Percentiles rank a stretch among this genome's conserved stretches.
phyloP scores from a whole-genome alignment of 2,329 filamentous ascomycete species.

The Bimuria novae-zelandiae region DNA sequence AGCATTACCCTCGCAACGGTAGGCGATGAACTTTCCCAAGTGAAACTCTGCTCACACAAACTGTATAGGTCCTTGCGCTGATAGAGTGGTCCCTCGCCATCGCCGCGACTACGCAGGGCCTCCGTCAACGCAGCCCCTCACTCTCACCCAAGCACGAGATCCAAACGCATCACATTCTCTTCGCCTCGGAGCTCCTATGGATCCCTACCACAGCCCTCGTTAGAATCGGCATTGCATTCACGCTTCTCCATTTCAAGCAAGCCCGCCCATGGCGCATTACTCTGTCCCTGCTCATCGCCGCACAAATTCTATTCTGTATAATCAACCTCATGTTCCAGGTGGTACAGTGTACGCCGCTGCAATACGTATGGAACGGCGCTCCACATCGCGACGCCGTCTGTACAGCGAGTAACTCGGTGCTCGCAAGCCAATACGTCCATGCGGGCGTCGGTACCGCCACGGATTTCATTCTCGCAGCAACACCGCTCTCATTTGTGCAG shows the following conservation, averaged over 20 bases:
- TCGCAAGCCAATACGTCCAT: slow-evolving; percentile 19
- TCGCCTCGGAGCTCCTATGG: slow-evolving; percentile 17
- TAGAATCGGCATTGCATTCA: slow-evolving; percentile 29
- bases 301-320: slow-evolving; percentile 24
- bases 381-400: slow-evolving; percentile 16
- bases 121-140: slow-evolving; percentile 13
- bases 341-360: slow-evolving; percentile 24
- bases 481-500: slow-evolving; percentile 24
- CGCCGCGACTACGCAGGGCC: slow-evolving; percentile 10
- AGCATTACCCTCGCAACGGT: slow-evolving; percentile 18
- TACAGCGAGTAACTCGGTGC: slow-evolving; percentile 2
- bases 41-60: background rate
- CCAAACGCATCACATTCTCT: slow-evolving; percentile 15
- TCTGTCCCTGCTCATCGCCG: slow-evolving; percentile 26
- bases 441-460: slow-evolving; percentile 21
- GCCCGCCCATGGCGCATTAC: slow-evolving; percentile 18
- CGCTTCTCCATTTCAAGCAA: slow-evolving; percentile 28
- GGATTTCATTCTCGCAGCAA: slow-evolving; percentile 25
- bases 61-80: slow-evolving; percentile 13
- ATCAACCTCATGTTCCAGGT: slow-evolving; percentile 23
- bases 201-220: slow-evolving; percentile 18
- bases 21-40: background rate
- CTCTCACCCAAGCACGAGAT: background rate
- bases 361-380: slow-evolving; percentile 21
- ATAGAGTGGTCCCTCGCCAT: slow-evolving; percentile 18